phyloP scores from a whole-genome alignment of 805 yeast genomes.

The Ascoidea asiatica region DNA sequence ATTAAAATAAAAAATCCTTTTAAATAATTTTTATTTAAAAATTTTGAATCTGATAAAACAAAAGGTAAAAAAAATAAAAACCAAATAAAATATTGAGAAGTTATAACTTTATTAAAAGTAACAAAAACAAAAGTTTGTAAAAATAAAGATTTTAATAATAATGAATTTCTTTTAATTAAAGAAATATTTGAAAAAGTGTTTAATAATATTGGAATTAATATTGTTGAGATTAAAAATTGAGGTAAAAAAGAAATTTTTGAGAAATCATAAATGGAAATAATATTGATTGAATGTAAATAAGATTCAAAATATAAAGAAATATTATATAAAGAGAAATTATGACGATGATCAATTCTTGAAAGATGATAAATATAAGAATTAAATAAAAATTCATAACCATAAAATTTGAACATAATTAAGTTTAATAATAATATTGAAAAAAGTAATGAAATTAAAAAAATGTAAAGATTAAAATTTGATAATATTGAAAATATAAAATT shows the following conservation, averaged over 20 bases:
- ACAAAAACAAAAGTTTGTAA: slow-evolving; percentile 72
- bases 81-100: slow-evolving; percentile 96
- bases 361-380: slow-evolving; percentile 80
- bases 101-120: slow-evolving; percentile 68
- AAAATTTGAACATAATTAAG: slow-evolving; percentile 45
- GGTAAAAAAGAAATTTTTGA: slow-evolving; percentile 71
- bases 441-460: slow-evolving; percentile 26
- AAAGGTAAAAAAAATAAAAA: slow-evolving; percentile 76
- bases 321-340: slow-evolving; percentile 85
- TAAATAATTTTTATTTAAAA: slow-evolving; percentile 13
- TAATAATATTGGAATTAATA: slow-evolving; percentile 38
- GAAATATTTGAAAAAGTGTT: slow-evolving; percentile 13
- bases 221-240: slow-evolving; percentile 48
- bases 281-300: slow-evolving; percentile 17
- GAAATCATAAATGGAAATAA: slow-evolving; percentile 16
- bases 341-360: slow-evolving; percentile 80
- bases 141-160: slow-evolving; percentile 40
- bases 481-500: neutral
- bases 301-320: slow-evolving; percentile 55
- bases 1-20: slow-evolving; percentile 29
- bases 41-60: slow-evolving; percentile 35
- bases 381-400: slow-evolving; percentile 63
- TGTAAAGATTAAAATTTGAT: neutral
- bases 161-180: slow-evolving; percentile 24
- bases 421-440: slow-evolving; percentile 35